These are phyloP conservation scores for Thuja plicata DNA, from an alignment of 83 land plant genomes.

Conservation along the genomic window DNA sequence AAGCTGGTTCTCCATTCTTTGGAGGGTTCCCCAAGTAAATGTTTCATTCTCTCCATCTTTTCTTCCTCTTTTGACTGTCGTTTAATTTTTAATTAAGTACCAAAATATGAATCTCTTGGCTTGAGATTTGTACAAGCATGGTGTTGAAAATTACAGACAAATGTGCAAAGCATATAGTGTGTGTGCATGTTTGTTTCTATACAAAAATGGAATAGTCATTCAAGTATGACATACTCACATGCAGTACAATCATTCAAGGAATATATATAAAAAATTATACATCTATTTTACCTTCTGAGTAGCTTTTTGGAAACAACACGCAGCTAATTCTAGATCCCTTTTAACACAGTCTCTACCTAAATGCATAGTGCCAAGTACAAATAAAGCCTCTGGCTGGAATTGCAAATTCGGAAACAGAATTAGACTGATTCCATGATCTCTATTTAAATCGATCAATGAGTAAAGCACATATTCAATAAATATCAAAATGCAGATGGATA, in stretches of 20 bases:
- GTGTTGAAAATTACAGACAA: no score
- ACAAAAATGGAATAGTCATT: no score
- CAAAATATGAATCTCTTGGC: no score
- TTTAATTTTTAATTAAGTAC: no score
- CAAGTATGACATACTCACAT: background rate
- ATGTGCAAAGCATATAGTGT: no score
- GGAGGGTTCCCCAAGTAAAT: no score
- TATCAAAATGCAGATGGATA: background rate
- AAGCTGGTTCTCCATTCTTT: no score
- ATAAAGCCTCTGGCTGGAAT: slow-evolving; percentile 86
- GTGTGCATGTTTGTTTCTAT: no score
- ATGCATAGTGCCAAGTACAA: slow-evolving; percentile 71
- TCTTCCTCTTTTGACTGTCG: no score
- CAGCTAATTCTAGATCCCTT: slow-evolving; percentile 61
- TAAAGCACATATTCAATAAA: background rate
- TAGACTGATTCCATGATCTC: background rate
- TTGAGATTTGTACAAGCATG: no score
- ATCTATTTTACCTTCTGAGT: slow-evolving; percentile 56
- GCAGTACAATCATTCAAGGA: background rate
- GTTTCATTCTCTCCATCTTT: no score
- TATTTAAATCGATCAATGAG: background rate
- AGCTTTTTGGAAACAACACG: slow-evolving; percentile 87
- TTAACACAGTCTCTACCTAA: slow-evolving; percentile 67
- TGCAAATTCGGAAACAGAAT: slow-evolving; percentile 26
- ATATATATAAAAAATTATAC: background rate